Evolutionary conservation across 169 alveolate species (phyloP), one percentile per base, ranked within the genome.

Genomic region (Amoebophrya sp.): DNA sequence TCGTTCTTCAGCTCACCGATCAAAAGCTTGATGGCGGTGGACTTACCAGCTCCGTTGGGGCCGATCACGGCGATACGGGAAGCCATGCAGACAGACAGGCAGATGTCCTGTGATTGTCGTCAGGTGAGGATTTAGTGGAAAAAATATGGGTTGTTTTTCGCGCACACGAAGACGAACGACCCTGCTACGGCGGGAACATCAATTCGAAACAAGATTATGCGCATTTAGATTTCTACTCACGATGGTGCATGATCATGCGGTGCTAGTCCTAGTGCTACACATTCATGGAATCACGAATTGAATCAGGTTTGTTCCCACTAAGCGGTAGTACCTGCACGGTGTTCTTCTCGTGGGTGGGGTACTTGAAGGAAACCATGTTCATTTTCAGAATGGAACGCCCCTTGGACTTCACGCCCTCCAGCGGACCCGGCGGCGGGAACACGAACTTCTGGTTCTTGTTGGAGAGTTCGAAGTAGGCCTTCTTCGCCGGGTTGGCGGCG

Each of bases 1-100:
- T 88, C 55, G 77, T 91, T 91, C 89, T 90, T 92, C 92, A 90
- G 93, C 91, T 93, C 94, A 32, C 94, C 94, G 90, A 91, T 92
- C 91, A 93, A 53, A 38, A 93, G 90, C 93, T 91, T 93, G 93
- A 93, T 93, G 77, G 93, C 92, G 3, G 94, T 93, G 92, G 94
- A 93, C 92, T 93, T 93, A 0, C 94, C 94, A 0, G 94, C 94
- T 23, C 94, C 94, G 41, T 93, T 93, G 92, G 94, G 92, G 14
- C 94, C 94, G 77, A 93, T 90, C 53, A 93, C 94, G 33, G 94
- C 94, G 40, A 93, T 92, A 23, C 94, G 93, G 92, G 83, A 66
- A 66, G 83, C 83, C 83, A 66, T 66, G 35, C 83, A 66, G 35
- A 66, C 83, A n/a, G 83, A 66, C 29, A 66, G 83, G 39, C 38